These are phyloP conservation scores for Aspergillus melleus DNA, from an alignment of 2,329 filamentous ascomycete species.

Conservation along the genomic window DNA sequence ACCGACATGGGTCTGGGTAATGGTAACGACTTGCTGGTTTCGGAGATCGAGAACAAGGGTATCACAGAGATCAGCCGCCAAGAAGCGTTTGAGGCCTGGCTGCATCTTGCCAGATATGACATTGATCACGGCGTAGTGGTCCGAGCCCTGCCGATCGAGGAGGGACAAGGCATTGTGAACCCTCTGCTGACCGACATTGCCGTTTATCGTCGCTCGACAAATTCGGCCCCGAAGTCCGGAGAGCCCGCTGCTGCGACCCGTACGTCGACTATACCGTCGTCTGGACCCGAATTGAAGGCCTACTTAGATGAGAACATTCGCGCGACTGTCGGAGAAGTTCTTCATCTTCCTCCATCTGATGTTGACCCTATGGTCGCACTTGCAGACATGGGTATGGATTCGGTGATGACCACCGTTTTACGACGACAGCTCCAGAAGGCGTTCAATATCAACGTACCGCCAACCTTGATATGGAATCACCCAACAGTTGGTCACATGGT, in stretches of 20 bases:
- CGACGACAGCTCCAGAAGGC: conserved; percentile 36
- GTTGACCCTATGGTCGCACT: conserved; percentile 37
- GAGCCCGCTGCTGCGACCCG: not conserved
- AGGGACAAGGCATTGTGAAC: conserved; percentile 27
- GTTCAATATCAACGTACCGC: conserved; percentile 38
- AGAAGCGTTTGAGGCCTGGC: conserved; percentile 48
- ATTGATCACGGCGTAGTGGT: conserved; percentile 43
- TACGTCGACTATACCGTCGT: conserved; percentile 1
- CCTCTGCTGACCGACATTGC: conserved; percentile 16
- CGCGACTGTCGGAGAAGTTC: conserved; percentile 33
- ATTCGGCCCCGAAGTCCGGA: conserved; percentile 7
- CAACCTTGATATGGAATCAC: conserved; percentile 43
- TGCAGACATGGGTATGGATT: conserved; percentile 43
- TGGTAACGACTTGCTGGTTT: conserved; percentile 39
- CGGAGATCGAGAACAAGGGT: conserved; percentile 44
- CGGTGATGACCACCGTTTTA: conserved; percentile 42
- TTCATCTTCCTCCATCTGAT: conserved; percentile 35
- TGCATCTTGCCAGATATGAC: conserved; percentile 36
- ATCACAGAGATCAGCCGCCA: conserved; percentile 44
- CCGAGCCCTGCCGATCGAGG: conserved; percentile 32
- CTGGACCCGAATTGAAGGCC: conserved; percentile 29
- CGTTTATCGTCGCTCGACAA: not conserved
- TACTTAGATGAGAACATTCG: conserved; percentile 34
- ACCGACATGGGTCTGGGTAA: conserved; percentile 42
- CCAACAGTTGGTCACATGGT: conserved; percentile 43